Evolutionary conservation across 371 early-diverging fungal species (phyloP).

Genomic region (Hamiltosporidium tvaerminnensis): DNA sequence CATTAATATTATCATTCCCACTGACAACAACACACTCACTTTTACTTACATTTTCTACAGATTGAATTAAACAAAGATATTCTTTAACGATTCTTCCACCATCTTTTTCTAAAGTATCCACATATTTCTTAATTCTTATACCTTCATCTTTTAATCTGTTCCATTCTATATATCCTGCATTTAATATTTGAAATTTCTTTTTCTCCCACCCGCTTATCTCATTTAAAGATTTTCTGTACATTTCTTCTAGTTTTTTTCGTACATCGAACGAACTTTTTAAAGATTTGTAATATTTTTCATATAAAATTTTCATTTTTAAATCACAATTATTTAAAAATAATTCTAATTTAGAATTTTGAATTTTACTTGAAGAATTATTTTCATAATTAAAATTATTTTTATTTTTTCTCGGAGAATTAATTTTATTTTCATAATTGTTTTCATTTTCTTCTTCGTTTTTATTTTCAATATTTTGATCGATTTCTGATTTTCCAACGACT

Average conservation of each 20-base stretch:
- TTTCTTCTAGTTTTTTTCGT: neutral
- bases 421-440: neutral
- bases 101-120: neutral
- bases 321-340: no score
- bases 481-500: neutral
- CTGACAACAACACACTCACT: neutral
- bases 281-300: neutral
- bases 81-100: neutral
- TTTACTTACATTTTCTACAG: neutral
- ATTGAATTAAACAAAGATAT: neutral
- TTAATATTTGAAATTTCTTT: slow-evolving; percentile 1
- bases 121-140: neutral
- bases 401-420: neutral
- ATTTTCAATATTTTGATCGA: neutral
- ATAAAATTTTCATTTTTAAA: neutral
- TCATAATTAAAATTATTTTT: no score
- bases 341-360: no score
- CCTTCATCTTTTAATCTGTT: neutral
- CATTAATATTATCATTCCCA: no score
- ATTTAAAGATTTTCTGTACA: neutral
- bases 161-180: neutral
- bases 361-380: no score
- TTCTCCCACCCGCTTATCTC: neutral
- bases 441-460: neutral
- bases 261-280: neutral